phyloP scores from a whole-genome alignment of 2,329 filamentous ascomycete genomes.

The Fusarium sp. region DNA sequence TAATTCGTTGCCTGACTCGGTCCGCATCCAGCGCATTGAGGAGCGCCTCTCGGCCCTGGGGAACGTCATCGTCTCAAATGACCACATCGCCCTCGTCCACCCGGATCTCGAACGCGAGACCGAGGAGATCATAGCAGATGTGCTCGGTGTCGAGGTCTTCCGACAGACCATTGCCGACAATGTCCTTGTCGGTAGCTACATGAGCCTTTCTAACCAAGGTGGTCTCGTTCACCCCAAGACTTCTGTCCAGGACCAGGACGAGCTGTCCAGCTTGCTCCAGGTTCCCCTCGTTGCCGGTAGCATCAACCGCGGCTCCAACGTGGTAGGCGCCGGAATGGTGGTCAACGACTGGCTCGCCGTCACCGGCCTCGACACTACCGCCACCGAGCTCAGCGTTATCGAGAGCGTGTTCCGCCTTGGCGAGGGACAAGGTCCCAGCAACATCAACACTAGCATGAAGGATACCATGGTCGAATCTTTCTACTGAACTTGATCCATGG shows the following conservation, averaged over 20 bases:
- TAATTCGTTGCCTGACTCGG: constrained; percentile 91
- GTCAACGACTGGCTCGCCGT: constrained; percentile 94
- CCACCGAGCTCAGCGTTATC: constrained; percentile 96
- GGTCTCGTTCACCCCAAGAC: constrained; percentile 98
- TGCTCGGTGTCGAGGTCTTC: constrained; percentile 90
- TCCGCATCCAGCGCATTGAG: constrained; percentile 98
- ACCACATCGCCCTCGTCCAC: constrained; percentile 96
- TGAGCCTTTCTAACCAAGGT: constrained; percentile 95
- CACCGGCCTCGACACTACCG: constrained; percentile 93
- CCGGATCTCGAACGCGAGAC: constrained; percentile 98
- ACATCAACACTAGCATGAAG: constrained; percentile 89
- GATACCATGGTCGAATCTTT: constrained; percentile 99
- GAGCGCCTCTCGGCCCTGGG: constrained; percentile 95
- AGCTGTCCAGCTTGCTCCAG: constrained; percentile 92
- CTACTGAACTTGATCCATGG: constrained; percentile 73
- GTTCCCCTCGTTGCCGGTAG: constrained; percentile 95
- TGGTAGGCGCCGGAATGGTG: constrained; percentile 83
- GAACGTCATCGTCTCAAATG: constrained; percentile 97
- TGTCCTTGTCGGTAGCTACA: constrained; percentile 96
- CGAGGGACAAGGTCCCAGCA: constrained; percentile 84
- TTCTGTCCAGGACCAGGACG: constrained; percentile 96
- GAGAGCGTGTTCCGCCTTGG: constrained; percentile 97
- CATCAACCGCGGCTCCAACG: constrained; percentile 92
- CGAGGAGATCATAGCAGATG: constrained; percentile 98
- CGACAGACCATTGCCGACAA: constrained; percentile 97